Base-by-base conservation (phyloP, 148 eudicot species). In the Chenopodium album region DNA sequence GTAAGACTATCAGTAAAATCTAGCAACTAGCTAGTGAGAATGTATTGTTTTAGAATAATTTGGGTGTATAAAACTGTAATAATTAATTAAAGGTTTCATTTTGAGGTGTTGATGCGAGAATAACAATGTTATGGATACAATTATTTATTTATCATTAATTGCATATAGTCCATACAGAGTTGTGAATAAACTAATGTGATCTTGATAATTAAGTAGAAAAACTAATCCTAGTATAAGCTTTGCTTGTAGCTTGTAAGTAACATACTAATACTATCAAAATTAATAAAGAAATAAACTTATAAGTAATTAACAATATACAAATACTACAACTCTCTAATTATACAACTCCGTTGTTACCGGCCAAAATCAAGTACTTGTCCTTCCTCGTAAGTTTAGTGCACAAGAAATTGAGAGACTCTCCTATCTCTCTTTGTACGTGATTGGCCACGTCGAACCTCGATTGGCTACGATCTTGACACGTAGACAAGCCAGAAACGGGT, bases 301-400 rank as follows among this genome's bases (percentile, higher is more conserved):
- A 41, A 41, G 44, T 41, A 41, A 41, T 41, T 41, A 41, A 41
- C 44, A 41, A 41, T 41, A 41, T 41, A 41, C 44, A 41, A 41
- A 41, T 41, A 41, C 7, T 4, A 5, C 44, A 4, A 41, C 44
- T 41, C 44, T 9, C 69, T 66, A 48, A 4, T 75, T 73, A 86
- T 73, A 85, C 92, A 62, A 89, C 60, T 14, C 98, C 98, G 73
- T 94, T 93, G 81, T 94, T 93, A 56, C 95, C 93, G 0, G 97
- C 98, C 87, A 93, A 84, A 50, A 90, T 85, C 81, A 93, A 82
- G 79, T 94, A 94, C 89, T 94, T 94, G 67, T 94, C 95, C 87
- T 86, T 94, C 89, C 98, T 90, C 16, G 97, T 94, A 80, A 91
- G 92, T 26, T 41, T 85, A 14, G 97, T 94, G 85, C 95, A 91